Percentiles rank a stretch among this genome's conserved stretches.
Evolutionary conservation across 2,329 filamentous ascomycete genomes (phyloP).

Genomic region (Bertia moriformis): DNA sequence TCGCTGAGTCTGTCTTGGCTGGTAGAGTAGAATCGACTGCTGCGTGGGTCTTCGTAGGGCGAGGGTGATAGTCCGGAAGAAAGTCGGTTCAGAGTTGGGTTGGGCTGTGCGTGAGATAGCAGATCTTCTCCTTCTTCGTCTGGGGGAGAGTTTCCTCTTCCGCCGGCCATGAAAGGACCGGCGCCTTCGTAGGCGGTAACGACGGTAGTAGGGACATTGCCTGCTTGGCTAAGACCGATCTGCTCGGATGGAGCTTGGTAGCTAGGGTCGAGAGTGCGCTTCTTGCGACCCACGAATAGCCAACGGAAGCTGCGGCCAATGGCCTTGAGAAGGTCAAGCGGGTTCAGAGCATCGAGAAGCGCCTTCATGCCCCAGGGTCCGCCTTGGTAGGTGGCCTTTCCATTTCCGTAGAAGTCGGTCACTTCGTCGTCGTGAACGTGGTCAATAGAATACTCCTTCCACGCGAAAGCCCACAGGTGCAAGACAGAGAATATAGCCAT

Average conservation of each 20-base stretch:
- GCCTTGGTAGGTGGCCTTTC: conserved; percentile 37
- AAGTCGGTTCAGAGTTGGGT: not conserved
- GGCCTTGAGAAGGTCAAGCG: conserved; percentile 72
- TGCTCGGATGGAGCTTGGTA: conserved; percentile 21
- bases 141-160: not conserved
- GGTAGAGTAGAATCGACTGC: too few species aligned
- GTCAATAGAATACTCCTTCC: conserved; percentile 47
- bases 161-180: not conserved
- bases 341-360: conserved; percentile 58
- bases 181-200: conserved; percentile 1
- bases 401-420: conserved; percentile 24
- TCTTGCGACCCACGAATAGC: conserved; percentile 61
- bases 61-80: not conserved
- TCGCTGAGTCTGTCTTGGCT: not conserved
- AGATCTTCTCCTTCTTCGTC: not conserved
- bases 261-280: conserved; percentile 35
- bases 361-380: conserved; percentile 52
- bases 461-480: conserved; percentile 73
- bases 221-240: not conserved
- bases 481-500: conserved; percentile 70
- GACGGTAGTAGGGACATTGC: not conserved
- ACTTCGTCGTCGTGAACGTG: conserved; percentile 23
- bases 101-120: not conserved
- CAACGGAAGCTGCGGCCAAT: conserved; percentile 65
- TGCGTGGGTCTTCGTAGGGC: too few species aligned